phyloP scores from a whole-genome alignment of 805 yeast species.

The Candida michaelii region DNA sequence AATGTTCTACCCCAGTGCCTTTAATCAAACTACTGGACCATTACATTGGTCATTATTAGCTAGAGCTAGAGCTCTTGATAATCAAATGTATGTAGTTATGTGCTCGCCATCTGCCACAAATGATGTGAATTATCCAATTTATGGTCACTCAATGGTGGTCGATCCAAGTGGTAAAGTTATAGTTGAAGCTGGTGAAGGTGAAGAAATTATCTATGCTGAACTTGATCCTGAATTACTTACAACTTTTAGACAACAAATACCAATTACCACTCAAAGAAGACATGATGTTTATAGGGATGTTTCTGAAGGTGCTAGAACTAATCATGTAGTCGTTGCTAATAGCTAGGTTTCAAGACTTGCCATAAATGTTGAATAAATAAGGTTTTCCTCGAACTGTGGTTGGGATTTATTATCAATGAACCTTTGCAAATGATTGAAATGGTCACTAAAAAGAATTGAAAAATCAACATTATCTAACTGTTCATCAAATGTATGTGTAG shows the following conservation, averaged over 20 bases:
- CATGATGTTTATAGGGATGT: conserved; percentile 59
- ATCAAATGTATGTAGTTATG: conserved; percentile 62
- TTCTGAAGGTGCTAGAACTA: conserved; percentile 12
- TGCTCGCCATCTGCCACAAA: conserved; percentile 81
- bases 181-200: conserved; percentile 76
- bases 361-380: conserved; percentile 3
- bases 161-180: conserved; percentile 61
- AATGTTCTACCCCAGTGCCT: conserved; percentile 74
- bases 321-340: conserved; percentile 11
- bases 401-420: background rate
- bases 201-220: conserved; percentile 73
- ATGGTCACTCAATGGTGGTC: conserved; percentile 65
- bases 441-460: background rate
- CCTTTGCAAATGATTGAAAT: conserved; percentile 1
- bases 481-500: background rate
- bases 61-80: conserved; percentile 65
- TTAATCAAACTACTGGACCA: conserved; percentile 75
- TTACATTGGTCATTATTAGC: conserved; percentile 72
- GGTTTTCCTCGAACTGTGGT: background rate
- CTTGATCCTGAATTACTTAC: conserved; percentile 61
- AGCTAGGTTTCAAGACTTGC: background rate
- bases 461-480: background rate
- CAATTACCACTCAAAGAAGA: conserved; percentile 68
- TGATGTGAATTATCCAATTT: conserved; percentile 58
- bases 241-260: conserved; percentile 63